Base-by-base conservation (phyloP, 805 yeast species). In the Sungouiozyma ichnusensis region DNA sequence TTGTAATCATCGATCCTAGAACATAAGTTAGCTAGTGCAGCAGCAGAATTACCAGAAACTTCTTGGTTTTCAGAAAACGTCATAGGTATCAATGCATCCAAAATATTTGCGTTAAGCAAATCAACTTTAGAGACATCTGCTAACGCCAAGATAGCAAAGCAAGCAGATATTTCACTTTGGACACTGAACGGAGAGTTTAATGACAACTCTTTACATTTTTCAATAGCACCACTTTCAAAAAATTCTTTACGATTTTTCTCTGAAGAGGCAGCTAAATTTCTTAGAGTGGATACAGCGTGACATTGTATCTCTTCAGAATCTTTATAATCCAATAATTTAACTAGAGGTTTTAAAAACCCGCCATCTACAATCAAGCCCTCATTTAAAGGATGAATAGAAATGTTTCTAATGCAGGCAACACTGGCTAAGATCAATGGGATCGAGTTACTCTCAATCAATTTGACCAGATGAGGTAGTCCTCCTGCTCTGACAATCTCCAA, bases 41-140 rank as follows among this genome's bases (percentile, higher is more conserved):
- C 98, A 14, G 97, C 98, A 2, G 95, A 84, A 64, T 92, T 92
- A 44, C 98, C 98, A 62, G 95, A 92, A 15, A 92, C 97, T 65
- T 94, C 98, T 45, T 87, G 83, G 60, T 87, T 87, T 43, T 74
- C 74, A 35, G 94, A 83, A 52, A 76, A 78, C 2, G 97, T 92
- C 60, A 92, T 74, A 31, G 98, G 98, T 44, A 92, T 80, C 48
- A 92, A 73, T 32, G 87, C 96, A 53, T 84, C 87, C 47, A 87
- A 74, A 36, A 92, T 79, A 41, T 88, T 90, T 51, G 87, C 73
- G 46, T 85, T 83, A 51, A 92, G 75, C 53, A 92, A 71, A 54
- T 82, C 82, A 40, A 81, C 75, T 65, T 90, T 92, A 52, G 94
- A 75, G 60, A 87, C 96, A 65, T 92, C 98, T 17, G 97, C 96